Evolutionary conservation across 352 stramenopile genomes (phyloP), one percentile per base, ranked within the genome.

Genomic region (Aphanomyces euteiches): DNA sequence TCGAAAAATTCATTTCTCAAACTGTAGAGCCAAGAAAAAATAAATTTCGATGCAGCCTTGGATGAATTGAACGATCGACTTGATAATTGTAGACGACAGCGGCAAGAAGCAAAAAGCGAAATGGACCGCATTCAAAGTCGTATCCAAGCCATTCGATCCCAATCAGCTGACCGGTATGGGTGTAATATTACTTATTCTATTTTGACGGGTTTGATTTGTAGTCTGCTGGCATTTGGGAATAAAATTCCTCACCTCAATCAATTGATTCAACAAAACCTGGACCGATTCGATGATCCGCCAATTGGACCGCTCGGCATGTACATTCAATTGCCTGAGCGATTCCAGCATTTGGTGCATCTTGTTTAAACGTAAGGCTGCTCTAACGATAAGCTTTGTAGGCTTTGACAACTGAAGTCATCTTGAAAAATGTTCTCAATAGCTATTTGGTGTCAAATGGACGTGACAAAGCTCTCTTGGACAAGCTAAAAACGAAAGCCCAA

Each of bases 241-340:
- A 75, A 75, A 37, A 89, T 92, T 40, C 82, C 82, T 1, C 77
- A 89, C 53, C 60, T 94, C 39, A 85, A 93, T 54, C 78, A 91
- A 41, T 66, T 91, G 36, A 95, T 95, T 56, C 76, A 90, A 0
- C 66, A 88, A 7, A 92, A 95, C 48, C 68, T 78, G 1, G 77
- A 86, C 56, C 78, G 79, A 34, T 95, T 95, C 67, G 68, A 80
- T 0, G 72, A 65, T 0, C 84, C 82, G 12, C 87, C 87, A 1
- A 92, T 95, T 59, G 87, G 87, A 8, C 87, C 87, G 0, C 59
- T 95, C 0, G 87, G 87, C 4, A 77, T 95, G 64, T 77, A 83
- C 63, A 79, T 92, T 8, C 90, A 90, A 57, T 77, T 95, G 2
- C 82, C 83, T 0, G 80, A 91, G 66, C 67, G 77, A 40, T 88